These are phyloP conservation scores for Biscogniauxia sp. DNA, from an alignment of 2,329 filamentous ascomycete species.

Conservation along the genomic window DNA sequence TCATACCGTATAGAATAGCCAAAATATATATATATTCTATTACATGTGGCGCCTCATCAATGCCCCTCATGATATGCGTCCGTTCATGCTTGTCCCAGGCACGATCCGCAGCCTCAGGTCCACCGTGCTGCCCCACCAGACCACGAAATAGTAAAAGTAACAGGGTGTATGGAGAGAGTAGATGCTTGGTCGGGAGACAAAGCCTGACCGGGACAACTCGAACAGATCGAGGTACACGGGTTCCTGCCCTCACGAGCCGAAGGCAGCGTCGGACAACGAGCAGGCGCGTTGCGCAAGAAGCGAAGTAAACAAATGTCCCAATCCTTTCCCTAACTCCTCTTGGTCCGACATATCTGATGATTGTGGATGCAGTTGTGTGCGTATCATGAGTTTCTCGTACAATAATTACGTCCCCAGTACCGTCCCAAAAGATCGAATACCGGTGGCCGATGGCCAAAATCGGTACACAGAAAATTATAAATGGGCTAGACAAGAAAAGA, in stretches of 20 bases:
- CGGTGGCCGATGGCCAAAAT: conserved; percentile 19
- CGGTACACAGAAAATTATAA: conserved; percentile 27
- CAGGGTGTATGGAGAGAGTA: not conserved
- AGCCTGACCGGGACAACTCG: not conserved
- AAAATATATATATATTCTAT: conserved; percentile 17
- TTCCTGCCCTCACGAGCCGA: conserved; percentile 11
- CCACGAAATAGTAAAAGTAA: not conserved
- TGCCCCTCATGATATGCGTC: not conserved
- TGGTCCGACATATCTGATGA: conserved; percentile 24
- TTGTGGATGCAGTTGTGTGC: conserved; percentile 23
- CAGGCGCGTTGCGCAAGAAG: conserved; percentile 15
- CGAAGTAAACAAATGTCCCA: conserved; percentile 16
- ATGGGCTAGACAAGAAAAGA: conserved; percentile 22
- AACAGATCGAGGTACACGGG: not conserved
- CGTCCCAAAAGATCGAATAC: conserved; percentile 21
- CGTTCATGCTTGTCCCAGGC: not conserved
- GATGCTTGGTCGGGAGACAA: not conserved
- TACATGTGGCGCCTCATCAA: conserved; percentile 3
- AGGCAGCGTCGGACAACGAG: conserved; percentile 15
- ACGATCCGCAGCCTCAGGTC: not conserved
- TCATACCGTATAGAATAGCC: conserved; percentile 16
- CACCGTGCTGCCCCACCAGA: not conserved
- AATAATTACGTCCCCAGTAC: conserved; percentile 31
- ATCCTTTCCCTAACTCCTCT: conserved; percentile 29
- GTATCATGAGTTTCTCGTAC: conserved; percentile 30